Evolutionary conservation across 2,329 filamentous ascomycete genomes (phyloP), one percentile per base, ranked within the genome.

Genomic region (Cytospora leucostoma): DNA sequence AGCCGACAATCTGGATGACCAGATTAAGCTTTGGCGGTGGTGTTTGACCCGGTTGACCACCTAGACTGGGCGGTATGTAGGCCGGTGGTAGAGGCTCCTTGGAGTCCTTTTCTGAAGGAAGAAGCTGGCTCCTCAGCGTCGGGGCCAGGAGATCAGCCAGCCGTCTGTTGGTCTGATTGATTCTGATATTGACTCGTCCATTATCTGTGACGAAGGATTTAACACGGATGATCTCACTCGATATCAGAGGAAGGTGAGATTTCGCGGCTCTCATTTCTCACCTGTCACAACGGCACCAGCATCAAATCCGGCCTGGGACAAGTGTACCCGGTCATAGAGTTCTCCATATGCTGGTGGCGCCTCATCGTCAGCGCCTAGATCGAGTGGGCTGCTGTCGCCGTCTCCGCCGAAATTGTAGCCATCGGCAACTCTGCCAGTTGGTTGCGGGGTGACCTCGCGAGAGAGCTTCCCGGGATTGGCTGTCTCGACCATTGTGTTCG

Each of bases 151-250:
- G 79, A 65, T 87, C 84, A 2, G 89, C 86, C 4, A 94, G 78
- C 61, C 84, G 84, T 61, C 82, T 78, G 68, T 83, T 87, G 68
- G 86, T 88, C 73, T 92, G 88, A 71, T 89, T 87, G 76, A 95
- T 91, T 66, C 87, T 88, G 77, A 95, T 92, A 71, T 92, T 87
- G 69, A 95, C 82, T 71, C 92, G 86, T 32, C 91, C 91, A 76
- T 93, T 89, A 65, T 85, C 90, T 87, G 59, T 27, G n/a, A 21
- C 70, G 49, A 15, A 51, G 35, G 7, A 7, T 19, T 47, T 47
- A 47, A 19, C 44, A 47, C n/a, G n/a, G 44, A 27, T 27, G 44
- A 2, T 10, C 7, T 12, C 10, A 19, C 13, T 47, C n/a, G 3
- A 47, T 35, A 49, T 66, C 37, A 67, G 37, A 33, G 47, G 37